These are phyloP conservation scores for Macrolepiota albuminosa DNA, from an alignment of 768 basidiomycete genomes.

Conservation along the genomic window DNA sequence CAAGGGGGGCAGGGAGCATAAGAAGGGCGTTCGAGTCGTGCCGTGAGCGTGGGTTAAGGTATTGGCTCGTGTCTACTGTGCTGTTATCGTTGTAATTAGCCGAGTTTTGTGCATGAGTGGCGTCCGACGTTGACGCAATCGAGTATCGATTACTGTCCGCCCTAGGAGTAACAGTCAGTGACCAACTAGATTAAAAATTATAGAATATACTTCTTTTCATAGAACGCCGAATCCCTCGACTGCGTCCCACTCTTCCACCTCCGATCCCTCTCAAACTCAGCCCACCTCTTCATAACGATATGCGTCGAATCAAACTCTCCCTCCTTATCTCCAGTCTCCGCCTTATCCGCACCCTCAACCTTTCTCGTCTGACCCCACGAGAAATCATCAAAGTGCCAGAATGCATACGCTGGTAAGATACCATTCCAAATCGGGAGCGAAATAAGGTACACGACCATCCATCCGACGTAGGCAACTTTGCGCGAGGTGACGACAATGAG, in stretches of 20 bases:
- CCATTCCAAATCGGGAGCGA: constrained; percentile 98
- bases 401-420: constrained; percentile 91
- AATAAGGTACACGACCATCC: constrained; percentile 93
- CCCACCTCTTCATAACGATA: constrained; percentile 99
- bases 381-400: constrained; percentile 99
- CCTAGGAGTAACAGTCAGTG: constrained; percentile 13
- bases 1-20: constrained; percentile 71
- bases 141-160: constrained; percentile 61
- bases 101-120: constrained; percentile 50
- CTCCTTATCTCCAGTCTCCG: constrained; percentile 85
- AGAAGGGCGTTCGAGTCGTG: constrained; percentile 69
- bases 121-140: constrained; percentile 71
- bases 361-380: constrained; percentile 95
- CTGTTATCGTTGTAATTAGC: constrained; percentile 48
- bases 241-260: constrained; percentile 87
- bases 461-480: constrained; percentile 91
- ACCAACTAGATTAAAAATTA: background rate
- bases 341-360: constrained; percentile 66
- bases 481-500: constrained; percentile 95
- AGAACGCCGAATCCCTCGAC: constrained; percentile 72
- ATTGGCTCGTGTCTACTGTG: constrained; percentile 55
- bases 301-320: constrained; percentile 95
- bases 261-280: constrained; percentile 93
- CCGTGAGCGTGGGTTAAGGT: constrained; percentile 44
- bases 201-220: constrained; percentile 63